These are phyloP conservation scores for Wickerhamomyces xylosicus DNA, from an alignment of 805 yeast species.

Conservation along the genomic window DNA sequence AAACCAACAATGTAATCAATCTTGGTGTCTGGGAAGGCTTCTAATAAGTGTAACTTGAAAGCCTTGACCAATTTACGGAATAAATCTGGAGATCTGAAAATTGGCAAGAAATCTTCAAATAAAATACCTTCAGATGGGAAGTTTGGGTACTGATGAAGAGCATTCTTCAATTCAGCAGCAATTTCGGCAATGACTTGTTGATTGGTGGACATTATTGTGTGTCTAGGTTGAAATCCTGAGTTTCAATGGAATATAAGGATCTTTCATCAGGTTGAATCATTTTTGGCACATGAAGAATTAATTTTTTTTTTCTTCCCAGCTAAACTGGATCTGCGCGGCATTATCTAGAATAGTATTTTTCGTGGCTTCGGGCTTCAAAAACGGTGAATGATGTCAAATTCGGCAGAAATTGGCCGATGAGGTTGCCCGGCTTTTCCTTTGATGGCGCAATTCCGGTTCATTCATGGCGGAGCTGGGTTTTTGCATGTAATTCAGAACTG, in stretches of 20 bases:
- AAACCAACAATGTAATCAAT: slow-evolving; percentile 89
- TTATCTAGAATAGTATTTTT: too few species aligned
- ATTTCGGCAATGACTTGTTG: slow-evolving; percentile 11
- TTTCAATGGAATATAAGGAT: too few species aligned
- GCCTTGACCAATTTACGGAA: slow-evolving; percentile 79
- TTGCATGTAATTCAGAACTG: too few species aligned
- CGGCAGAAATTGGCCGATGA: too few species aligned
- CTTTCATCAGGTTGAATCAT: too few species aligned
- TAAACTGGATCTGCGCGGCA: background rate
- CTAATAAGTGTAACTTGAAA: slow-evolving; percentile 62
- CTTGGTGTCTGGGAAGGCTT: slow-evolving; percentile 39
- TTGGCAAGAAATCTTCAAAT: slow-evolving; percentile 94
- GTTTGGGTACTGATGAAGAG: slow-evolving; percentile 75
- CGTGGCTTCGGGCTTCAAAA: too few species aligned
- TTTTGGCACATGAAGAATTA: background rate
- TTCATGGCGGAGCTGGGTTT: too few species aligned
- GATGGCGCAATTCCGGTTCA: too few species aligned
- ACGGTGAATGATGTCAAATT: too few species aligned
- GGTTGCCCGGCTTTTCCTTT: too few species aligned
- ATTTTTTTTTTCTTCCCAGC: background rate
- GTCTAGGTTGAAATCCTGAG: too few species aligned
- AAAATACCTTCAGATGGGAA: slow-evolving; percentile 90
- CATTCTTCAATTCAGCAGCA: slow-evolving; percentile 39
- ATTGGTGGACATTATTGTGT: slow-evolving; percentile 7
- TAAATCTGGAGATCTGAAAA: slow-evolving; percentile 71